These are phyloP conservation scores for Tylopilus sp. DNA, from an alignment of 1,284 basidiomycete species.

Conservation along the genomic window DNA sequence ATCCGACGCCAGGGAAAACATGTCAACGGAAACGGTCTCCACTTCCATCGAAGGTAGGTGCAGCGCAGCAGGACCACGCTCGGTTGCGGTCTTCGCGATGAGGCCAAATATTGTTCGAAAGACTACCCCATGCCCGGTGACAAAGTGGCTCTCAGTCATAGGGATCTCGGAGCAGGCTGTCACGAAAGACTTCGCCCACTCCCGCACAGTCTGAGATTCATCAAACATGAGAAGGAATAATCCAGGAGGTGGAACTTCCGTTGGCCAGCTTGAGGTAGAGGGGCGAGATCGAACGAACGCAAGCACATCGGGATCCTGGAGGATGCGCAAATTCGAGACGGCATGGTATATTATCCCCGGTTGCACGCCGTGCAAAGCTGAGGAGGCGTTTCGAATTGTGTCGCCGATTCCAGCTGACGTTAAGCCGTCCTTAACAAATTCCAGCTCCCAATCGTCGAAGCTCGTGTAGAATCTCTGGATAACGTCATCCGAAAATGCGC, in stretches of 20 bases:
- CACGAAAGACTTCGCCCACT: conserved; percentile 55
- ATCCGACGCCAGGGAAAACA: conserved; percentile 38
- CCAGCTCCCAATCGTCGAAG: conserved; percentile 68
- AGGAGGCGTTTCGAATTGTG: conserved; percentile 9
- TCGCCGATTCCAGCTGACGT: conserved; percentile 34
- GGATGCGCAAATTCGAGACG: conserved; percentile 60
- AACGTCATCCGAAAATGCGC: conserved; percentile 48
- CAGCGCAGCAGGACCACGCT: background rate
- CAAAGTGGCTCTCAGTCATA: conserved; percentile 46
- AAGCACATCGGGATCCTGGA: conserved; percentile 51
- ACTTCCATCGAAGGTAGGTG: conserved; percentile 5
- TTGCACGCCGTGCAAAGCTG: conserved; percentile 35
- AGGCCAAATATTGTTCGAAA: conserved; percentile 38
- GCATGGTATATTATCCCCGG: conserved; percentile 60
- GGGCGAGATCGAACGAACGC: conserved; percentile 41
- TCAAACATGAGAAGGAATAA: conserved; percentile 59
- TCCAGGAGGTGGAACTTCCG: conserved; percentile 53
- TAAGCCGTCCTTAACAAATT: conserved; percentile 46
- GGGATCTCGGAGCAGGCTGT: conserved; percentile 38
- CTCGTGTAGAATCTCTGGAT: conserved; percentile 57
- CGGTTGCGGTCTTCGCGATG: conserved; percentile 15
- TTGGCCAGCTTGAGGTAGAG: conserved; percentile 53
- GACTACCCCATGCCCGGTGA: conserved; percentile 42
- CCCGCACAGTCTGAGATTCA: conserved; percentile 44
- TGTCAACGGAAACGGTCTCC: conserved; percentile 2